These are phyloP conservation scores for Potentilla sterilis DNA, from an alignment of 306 rosid species.

Conservation along the genomic window DNA sequence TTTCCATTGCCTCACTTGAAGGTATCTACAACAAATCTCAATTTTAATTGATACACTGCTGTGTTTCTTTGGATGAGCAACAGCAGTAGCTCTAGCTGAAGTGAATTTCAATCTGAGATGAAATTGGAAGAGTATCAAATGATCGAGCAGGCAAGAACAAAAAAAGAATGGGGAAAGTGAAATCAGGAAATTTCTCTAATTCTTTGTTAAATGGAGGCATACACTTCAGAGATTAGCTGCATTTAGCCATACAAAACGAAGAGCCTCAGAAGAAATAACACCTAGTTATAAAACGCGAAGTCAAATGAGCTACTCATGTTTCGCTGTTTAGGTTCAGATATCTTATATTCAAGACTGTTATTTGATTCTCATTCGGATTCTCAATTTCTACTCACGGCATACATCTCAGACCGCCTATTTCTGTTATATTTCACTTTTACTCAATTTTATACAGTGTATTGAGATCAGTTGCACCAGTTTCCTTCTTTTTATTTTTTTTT, in stretches of 20 bases:
- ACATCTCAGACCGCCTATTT: background rate
- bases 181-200: background rate
- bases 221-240: conserved; percentile 49
- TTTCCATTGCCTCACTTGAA: no score
- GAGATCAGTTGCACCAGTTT: background rate
- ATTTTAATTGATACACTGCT: background rate
- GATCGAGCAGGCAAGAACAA: conserved; percentile 41
- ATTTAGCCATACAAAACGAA: conserved; percentile 58
- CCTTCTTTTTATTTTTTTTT: no score
- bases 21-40: no score
- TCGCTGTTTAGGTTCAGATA: conserved; percentile 45
- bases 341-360: background rate
- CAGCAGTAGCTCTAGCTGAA: conserved; percentile 17
- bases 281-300: conserved; percentile 57
- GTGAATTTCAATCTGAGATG: conserved; percentile 54
- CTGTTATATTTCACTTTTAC: background rate
- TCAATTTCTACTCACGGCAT: background rate
- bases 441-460: background rate
- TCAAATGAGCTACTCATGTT: background rate
- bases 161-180: background rate
- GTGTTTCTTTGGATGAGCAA: conserved; percentile 58
- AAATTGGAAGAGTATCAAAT: conserved; percentile 16
- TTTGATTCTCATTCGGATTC: background rate
- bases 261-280: conserved; percentile 37
- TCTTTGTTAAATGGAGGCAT: conserved; percentile 35